Evolutionary conservation across 345 rosid genomes (phyloP).

Genomic region (Sonneratia caseolaris): DNA sequence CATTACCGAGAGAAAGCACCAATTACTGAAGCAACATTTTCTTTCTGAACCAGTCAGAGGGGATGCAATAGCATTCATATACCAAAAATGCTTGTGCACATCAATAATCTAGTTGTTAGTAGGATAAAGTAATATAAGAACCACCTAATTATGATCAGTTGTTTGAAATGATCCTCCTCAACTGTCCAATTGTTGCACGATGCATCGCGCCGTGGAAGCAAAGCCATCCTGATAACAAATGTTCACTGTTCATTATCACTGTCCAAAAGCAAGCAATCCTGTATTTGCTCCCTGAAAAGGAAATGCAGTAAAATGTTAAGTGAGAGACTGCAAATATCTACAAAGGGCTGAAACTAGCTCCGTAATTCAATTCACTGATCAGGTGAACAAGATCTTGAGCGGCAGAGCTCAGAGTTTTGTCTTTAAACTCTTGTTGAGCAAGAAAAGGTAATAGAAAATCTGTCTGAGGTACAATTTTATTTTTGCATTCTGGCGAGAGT

Average conservation of each 20-base stretch:
- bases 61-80: neutral
- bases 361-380: neutral
- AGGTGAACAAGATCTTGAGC: neutral
- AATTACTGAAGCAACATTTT: neutral
- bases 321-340: neutral
- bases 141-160: neutral
- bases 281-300: slow-evolving; percentile 59
- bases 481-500: neutral
- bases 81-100: neutral
- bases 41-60: neutral
- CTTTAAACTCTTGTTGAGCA: neutral
- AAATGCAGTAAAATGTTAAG: neutral
- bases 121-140: neutral
- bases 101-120: neutral
- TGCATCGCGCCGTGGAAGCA: neutral
- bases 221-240: too few relatives aligned
- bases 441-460: neutral
- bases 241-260: slow-evolving; percentile 41
- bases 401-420: neutral
- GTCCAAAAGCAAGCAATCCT: slow-evolving; percentile 68
- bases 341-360: neutral
- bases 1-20: neutral
- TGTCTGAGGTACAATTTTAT: neutral
- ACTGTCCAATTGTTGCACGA: neutral
- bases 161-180: neutral